Percentiles rank a stretch among this genome's conserved stretches.
phyloP scores from a whole-genome alignment of 352 stramenopile species.

The Aphanomyces astaci region DNA sequence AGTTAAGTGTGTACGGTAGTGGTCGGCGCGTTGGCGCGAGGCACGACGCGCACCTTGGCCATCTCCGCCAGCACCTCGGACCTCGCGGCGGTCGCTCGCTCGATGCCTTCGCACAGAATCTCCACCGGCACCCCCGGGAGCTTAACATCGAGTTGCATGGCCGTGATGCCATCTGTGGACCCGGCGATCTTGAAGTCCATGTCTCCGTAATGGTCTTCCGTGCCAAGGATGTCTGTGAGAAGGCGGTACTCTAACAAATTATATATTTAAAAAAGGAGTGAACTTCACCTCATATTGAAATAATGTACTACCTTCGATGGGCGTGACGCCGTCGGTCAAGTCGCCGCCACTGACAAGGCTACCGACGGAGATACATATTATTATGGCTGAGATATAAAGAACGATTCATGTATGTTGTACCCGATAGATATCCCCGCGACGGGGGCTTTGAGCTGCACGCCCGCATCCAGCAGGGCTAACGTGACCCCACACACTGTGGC shows the following conservation, averaged over 20 bases:
- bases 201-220: conserved; percentile 95
- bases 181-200: conserved; percentile 99
- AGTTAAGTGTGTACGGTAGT: not conserved
- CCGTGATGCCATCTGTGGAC: conserved; percentile 86
- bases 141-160: conserved; percentile 96
- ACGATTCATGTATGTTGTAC: no score
- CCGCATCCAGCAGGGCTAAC: conserved; percentile 95
- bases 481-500: conserved; percentile 95
- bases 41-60: conserved; percentile 53
- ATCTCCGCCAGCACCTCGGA: conserved; percentile 79
- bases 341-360: conserved; percentile 59
- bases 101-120: conserved; percentile 80
- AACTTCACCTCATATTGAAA: no score
- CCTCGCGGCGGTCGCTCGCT: conserved; percentile 74
- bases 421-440: conserved; percentile 96
- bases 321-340: conserved; percentile 51
- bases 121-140: conserved; percentile 76
- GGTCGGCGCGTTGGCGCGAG: conserved; percentile 31
- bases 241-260: conserved; percentile 72
- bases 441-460: conserved; percentile 89
- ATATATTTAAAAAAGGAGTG: no score
- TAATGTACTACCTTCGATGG: conserved; percentile 34
- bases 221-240: conserved; percentile 95
- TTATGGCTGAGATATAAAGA: no score
- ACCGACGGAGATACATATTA: no score